These are phyloP conservation scores for Phalaenopsis hybrid DNA, from an alignment of 116 monocot genomes.

Conservation along the genomic window DNA sequence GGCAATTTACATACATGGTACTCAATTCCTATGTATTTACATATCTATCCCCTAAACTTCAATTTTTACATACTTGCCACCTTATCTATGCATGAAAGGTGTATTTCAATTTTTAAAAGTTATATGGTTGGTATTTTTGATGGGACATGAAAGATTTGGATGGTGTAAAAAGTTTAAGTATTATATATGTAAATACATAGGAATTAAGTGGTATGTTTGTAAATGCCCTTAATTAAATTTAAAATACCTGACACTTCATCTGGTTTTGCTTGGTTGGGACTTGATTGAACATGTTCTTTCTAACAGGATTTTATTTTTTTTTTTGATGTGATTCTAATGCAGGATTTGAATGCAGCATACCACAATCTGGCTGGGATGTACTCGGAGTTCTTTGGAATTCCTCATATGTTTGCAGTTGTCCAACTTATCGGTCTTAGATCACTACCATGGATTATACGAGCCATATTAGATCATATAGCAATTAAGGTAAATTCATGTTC, in stretches of 20 bases:
- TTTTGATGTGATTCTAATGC: conserved; percentile 3
- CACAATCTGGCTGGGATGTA: conserved; percentile 57
- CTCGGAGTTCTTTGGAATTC: conserved; percentile 80
- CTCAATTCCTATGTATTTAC: too few species aligned
- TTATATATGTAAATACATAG: too few species aligned
- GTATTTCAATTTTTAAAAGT: too few species aligned
- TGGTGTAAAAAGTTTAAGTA: too few species aligned
- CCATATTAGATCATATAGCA: conserved; percentile 81
- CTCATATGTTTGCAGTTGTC: conserved; percentile 83
- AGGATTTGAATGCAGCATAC: conserved; percentile 78
- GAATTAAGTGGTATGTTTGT: too few species aligned
- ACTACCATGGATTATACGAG: conserved; percentile 82
- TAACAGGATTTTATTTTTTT: too few species aligned
- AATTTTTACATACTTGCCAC: too few species aligned
- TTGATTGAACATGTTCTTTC: not conserved
- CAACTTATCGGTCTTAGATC: conserved; percentile 82
- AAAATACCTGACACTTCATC: not conserved
- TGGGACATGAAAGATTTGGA: too few species aligned
- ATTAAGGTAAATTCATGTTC: conserved; percentile 43
- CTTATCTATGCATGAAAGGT: too few species aligned
- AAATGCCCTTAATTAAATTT: not conserved
- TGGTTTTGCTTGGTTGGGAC: not conserved
- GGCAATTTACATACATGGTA: too few species aligned
- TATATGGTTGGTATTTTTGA: too few species aligned
- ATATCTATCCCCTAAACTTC: too few species aligned